Evolutionary conservation across 2,329 filamentous ascomycete genomes (phyloP).

Genomic region (Raffaelea arxii): DNA sequence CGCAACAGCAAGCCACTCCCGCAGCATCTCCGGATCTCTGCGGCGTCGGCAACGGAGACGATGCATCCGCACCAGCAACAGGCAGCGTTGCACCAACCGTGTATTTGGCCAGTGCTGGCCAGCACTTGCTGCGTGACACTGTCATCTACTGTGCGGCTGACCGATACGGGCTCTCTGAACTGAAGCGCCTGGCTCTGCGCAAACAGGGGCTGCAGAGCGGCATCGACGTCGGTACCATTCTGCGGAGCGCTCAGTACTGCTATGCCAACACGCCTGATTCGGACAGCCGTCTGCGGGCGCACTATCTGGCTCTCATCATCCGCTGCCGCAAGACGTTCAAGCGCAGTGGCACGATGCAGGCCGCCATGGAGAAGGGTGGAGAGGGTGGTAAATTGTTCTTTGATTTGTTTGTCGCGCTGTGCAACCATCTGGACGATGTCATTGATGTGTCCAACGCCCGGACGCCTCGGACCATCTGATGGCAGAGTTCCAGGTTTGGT

Average conservation of each 20-base stretch:
- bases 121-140: constrained; percentile 80
- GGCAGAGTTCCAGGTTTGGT: constrained; percentile 4
- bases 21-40: constrained; percentile 40
- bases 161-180: constrained; percentile 80
- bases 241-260: constrained; percentile 87
- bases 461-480: constrained; percentile 48
- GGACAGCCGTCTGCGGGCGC: constrained; percentile 86
- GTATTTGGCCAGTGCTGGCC: constrained; percentile 63
- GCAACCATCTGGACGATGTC: constrained; percentile 95
- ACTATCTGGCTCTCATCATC: constrained; percentile 96
- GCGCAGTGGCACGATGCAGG: constrained; percentile 96
- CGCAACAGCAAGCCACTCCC: constrained; percentile 23
- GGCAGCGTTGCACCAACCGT: constrained; percentile 41
- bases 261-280: constrained; percentile 92
- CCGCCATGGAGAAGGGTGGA: constrained; percentile 90
- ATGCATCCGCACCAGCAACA: constrained; percentile 22
- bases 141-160: constrained; percentile 91
- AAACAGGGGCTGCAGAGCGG: constrained; percentile 92
- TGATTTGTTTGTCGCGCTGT: constrained; percentile 96
- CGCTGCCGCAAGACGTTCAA: constrained; percentile 96
- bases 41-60: constrained; percentile 2
- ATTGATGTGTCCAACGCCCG: constrained; percentile 69
- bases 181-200: constrained; percentile 82
- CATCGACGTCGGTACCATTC: constrained; percentile 84
- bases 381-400: constrained; percentile 77